Conservation (phyloP, 305 asterid genomes). For the Fraxinus sp. region DNA sequence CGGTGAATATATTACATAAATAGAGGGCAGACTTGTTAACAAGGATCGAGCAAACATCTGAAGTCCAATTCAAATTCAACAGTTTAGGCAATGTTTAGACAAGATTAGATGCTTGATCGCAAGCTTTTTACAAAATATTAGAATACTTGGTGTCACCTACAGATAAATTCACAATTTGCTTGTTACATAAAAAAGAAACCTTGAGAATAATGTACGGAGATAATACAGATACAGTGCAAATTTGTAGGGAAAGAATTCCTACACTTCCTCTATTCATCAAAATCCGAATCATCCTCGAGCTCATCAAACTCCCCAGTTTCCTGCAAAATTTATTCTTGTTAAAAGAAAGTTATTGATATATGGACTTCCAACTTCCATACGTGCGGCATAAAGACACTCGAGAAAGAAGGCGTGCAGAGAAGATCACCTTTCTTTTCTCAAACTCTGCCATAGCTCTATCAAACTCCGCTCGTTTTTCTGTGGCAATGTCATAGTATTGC, state of each 20-base stretch:
- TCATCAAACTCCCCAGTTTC: constrained; percentile 73
- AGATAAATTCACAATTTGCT: constrained; percentile 6
- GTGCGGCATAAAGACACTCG: background rate
- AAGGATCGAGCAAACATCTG: background rate
- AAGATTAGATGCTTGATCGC: background rate
- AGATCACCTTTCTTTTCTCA: constrained; percentile 54
- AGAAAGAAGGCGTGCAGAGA: background rate
- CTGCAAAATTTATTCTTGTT: constrained; percentile 40
- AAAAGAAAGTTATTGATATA: background rate
- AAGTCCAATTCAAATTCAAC: background rate
- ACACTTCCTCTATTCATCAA: constrained; percentile 37
- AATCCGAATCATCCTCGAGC: constrained; percentile 61
- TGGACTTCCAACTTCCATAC: background rate
- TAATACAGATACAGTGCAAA: constrained; percentile 11
- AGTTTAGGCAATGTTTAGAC: background rate
- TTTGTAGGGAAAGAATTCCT: constrained; percentile 6
- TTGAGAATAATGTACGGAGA: constrained; percentile 31
- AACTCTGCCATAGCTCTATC: constrained; percentile 70
- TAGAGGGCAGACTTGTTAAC: background rate
- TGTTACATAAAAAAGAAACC: background rate
- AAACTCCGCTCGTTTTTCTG: constrained; percentile 88
- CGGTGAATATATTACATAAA: background rate
- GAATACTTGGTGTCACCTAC: background rate
- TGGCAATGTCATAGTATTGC: constrained; percentile 82
- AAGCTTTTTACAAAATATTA: background rate